phyloP scores from a whole-genome alignment of 2,329 filamentous ascomycete genomes.

The Exophiala viscosa region DNA sequence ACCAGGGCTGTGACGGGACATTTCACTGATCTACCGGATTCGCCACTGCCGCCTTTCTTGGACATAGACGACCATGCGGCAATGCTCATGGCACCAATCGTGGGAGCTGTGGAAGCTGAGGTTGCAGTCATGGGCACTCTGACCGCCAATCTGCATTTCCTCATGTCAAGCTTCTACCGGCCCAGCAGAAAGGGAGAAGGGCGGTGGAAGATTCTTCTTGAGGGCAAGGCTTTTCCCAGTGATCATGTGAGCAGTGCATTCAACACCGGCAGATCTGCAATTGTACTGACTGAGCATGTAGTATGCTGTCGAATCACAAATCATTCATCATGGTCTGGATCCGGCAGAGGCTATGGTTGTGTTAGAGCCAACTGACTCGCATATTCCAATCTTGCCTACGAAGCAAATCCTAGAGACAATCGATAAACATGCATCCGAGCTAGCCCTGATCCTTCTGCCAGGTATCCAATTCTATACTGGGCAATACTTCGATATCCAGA shows the following conservation, averaged over 20 bases:
- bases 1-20: conserved; percentile 81
- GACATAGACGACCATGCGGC: conserved; percentile 74
- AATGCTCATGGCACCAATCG: conserved; percentile 64
- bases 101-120: conserved; percentile 69
- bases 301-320: conserved; percentile 81
- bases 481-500: conserved; percentile 77
- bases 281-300: conserved; percentile 34
- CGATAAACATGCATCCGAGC: conserved; percentile 66
- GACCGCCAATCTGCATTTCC: conserved; percentile 74
- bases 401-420: conserved; percentile 69
- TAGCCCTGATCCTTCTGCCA: conserved; percentile 74
- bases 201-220: conserved; percentile 76
- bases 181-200: conserved; percentile 53
- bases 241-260: conserved; percentile 60
- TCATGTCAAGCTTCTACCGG: conserved; percentile 80
- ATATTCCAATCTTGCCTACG: conserved; percentile 61
- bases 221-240: conserved; percentile 85
- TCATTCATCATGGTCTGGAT: conserved; percentile 65
- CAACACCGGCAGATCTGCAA: neutral
- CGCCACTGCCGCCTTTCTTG: conserved; percentile 68
- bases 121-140: conserved; percentile 86
- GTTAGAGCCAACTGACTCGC: conserved; percentile 58
- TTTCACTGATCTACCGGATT: conserved; percentile 66
- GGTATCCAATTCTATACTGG: conserved; percentile 92
- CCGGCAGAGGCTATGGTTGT: conserved; percentile 68